These are phyloP conservation scores for Quercus alba DNA, from an alignment of 306 rosid species.

Conservation along the genomic window DNA sequence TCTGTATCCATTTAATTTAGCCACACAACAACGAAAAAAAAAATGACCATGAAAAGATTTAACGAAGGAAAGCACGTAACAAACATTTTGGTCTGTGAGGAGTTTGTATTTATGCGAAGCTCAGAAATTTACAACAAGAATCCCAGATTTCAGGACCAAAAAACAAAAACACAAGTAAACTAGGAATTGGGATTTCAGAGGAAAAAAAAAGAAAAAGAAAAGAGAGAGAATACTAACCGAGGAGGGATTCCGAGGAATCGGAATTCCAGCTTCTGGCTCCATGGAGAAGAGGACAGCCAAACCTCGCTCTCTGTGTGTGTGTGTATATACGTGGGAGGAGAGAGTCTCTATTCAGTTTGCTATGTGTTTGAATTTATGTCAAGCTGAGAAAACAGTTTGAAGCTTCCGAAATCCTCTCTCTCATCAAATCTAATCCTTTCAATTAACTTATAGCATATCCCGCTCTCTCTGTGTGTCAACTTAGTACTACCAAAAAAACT, in stretches of 20 bases:
- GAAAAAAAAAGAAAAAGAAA: background rate
- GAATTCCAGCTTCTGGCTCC: conserved; percentile 57
- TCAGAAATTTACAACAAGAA: background rate
- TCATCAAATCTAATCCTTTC: background rate
- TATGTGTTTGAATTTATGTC: background rate
- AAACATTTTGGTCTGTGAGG: too few relatives aligned
- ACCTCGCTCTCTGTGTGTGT: background rate
- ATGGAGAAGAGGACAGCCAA: conserved; percentile 21
- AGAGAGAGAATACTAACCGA: conserved; percentile 31
- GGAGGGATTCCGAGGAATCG: conserved; percentile 37
- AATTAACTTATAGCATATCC: background rate
- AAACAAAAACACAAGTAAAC: background rate
- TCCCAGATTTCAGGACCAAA: background rate
- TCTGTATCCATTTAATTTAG: background rate
- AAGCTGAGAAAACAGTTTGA: background rate
- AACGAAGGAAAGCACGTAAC: background rate
- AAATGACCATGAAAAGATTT: background rate
- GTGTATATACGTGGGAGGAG: too few relatives aligned
- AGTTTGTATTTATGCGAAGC: too few relatives aligned
- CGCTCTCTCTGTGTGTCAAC: too few relatives aligned
- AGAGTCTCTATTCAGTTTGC: too few relatives aligned
- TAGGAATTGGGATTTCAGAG: background rate
- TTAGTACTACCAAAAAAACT: too few relatives aligned
- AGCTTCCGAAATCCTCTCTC: background rate
- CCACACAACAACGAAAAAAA: background rate